Conservation (phyloP, 495 filamentous ascomycete genomes). For the Pseudevernia furfuracea region DNA sequence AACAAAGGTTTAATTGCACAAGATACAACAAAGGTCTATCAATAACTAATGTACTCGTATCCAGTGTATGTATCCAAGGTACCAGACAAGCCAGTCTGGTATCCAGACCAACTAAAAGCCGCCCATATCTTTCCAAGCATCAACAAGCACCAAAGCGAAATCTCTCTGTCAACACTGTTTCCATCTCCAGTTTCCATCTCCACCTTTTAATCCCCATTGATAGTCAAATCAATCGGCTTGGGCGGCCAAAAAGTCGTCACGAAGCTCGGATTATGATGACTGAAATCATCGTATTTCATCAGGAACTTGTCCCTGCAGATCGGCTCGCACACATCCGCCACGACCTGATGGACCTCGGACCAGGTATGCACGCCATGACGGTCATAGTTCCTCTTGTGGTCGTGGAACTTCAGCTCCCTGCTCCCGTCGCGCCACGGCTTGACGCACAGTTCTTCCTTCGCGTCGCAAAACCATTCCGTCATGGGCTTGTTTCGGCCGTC, state of each 20-base stretch:
- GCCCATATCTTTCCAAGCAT: neutral
- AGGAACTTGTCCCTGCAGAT: neutral
- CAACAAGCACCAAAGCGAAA: neutral
- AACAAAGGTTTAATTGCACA: neutral
- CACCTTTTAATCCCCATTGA: neutral
- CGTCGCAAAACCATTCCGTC: neutral
- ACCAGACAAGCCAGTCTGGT: neutral
- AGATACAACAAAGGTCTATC: neutral
- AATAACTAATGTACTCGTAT: neutral
- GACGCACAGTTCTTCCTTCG: neutral
- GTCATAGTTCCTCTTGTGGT: neutral
- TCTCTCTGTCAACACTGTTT: neutral
- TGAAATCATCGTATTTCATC: neutral
- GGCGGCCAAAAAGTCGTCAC: neutral
- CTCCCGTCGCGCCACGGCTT: neutral
- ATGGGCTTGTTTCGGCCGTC: neutral
- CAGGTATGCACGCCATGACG: neutral
- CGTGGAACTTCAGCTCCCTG: neutral
- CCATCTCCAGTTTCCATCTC: neutral
- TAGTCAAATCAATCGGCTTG: constrained; percentile 4
- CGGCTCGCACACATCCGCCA: neutral
- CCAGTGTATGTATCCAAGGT: neutral
- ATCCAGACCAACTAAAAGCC: neutral
- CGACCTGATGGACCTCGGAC: neutral
- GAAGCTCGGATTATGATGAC: neutral